phyloP scores from a whole-genome alignment of 2,329 filamentous ascomycete species.

The Nothophaeocryptopus gaeumannii region DNA sequence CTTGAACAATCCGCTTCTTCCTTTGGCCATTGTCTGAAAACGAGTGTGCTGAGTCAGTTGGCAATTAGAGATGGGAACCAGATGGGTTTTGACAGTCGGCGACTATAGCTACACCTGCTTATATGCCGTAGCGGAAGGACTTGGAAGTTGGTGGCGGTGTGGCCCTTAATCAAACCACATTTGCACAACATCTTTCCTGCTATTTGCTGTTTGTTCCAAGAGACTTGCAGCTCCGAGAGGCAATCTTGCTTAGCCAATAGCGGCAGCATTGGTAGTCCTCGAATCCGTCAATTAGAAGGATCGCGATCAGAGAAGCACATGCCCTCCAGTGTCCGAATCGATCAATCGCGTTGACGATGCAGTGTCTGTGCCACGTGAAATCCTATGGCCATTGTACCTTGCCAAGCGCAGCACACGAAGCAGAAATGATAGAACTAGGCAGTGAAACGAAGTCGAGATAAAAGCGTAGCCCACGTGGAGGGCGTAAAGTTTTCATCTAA shows the following conservation, averaged over 20 bases:
- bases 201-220: too few species aligned
- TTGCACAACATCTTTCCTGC: neutral
- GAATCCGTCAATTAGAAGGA: neutral
- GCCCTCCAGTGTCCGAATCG: neutral
- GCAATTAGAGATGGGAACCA: neutral
- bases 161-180: neutral
- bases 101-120: neutral
- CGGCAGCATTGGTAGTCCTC: neutral
- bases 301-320: neutral
- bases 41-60: neutral
- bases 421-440: too few species aligned
- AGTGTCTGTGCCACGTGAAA: neutral
- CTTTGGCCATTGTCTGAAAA: constrained; percentile 3
- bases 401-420: neutral
- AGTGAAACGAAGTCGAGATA: too few species aligned
- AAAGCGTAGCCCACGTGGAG: too few species aligned
- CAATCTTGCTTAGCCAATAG: neutral
- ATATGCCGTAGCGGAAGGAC: neutral
- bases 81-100: too few species aligned
- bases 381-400: neutral
- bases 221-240: neutral
- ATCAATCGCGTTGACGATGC: neutral
- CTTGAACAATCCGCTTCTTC: constrained; percentile 5
- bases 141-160: neutral
- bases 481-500: too few species aligned